phyloP scores from a whole-genome alignment of 345 rosid genomes.

The Physaria fendleri region DNA sequence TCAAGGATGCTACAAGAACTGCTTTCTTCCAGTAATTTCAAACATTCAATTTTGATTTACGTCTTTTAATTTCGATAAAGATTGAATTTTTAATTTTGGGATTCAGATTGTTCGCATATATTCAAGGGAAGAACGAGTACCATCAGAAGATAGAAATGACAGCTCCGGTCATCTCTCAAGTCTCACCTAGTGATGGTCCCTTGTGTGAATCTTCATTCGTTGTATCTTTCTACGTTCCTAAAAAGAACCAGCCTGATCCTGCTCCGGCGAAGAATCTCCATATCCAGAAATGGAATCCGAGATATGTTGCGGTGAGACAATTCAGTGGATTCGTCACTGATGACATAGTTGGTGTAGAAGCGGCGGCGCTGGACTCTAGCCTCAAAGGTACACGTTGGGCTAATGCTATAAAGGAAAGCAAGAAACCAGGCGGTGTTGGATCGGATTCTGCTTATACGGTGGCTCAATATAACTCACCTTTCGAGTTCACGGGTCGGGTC shows the following conservation, averaged over 20 bases:
- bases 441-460: conserved; percentile 47
- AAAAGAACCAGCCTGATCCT: conserved; percentile 65
- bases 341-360: conserved; percentile 50
- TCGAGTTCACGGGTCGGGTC: conserved; percentile 56
- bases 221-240: conserved; percentile 74
- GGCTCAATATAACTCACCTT: conserved; percentile 88
- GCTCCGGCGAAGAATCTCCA: conserved; percentile 77
- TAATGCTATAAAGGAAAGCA: conserved; percentile 49
- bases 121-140: conserved; percentile 70
- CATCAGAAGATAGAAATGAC: conserved; percentile 74
- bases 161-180: conserved; percentile 63
- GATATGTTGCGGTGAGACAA: conserved; percentile 57
- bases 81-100: neutral
- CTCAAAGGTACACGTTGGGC: conserved; percentile 59
- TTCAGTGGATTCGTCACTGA: conserved; percentile 74
- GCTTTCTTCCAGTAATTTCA: conserved; percentile 59
- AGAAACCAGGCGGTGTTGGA: conserved; percentile 15
- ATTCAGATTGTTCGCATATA: conserved; percentile 67
- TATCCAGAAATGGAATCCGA: conserved; percentile 47
- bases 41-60: neutral
- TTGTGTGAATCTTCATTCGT: conserved; percentile 71
- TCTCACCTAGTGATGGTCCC: conserved; percentile 84
- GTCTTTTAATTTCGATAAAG: neutral
- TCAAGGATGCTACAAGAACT: conserved; percentile 58
- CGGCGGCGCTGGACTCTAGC: conserved; percentile 62